Evolutionary conservation across 805 yeast species (phyloP), one percentile per base, ranked within the genome.

Genomic region (Suhomyces canberraensis): DNA sequence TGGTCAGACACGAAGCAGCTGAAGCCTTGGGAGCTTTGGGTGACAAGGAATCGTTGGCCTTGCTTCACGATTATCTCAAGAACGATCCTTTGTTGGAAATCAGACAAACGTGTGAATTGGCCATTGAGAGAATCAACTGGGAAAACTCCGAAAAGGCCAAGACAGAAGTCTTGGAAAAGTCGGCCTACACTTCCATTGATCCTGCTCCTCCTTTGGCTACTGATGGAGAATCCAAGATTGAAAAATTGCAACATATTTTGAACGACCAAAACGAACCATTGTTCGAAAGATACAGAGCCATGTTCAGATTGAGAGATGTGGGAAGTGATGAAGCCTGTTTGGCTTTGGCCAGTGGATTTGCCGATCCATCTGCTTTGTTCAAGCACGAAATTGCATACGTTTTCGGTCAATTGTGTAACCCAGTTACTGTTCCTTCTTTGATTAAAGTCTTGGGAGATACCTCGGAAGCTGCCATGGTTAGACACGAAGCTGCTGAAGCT

Each of bases 401-500:
- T 4, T 91, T 95, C 59, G 99, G 99, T 36, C 99, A 93, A 71
- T 73, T 93, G 58, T 85, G 95, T 60, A 88, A 86, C 63, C 96
- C 98, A 18, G 86, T 81, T 25, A 81, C 95, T 25, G 95, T 93
- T 24, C 96, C 97, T 26, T 72, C 91, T 15, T 76, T 95, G 45
- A 75, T 88, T 40, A 81, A 86, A 64, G 88, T 93, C 3, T 75
- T 95, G 51, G 79, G 79, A 50, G 78, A 86, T 60, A 76, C 73
- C 41, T 56, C 64, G 11, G 96, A 93, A 69, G 98, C 95, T 36
- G 95, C 95, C 46, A 93, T 93, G 99, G 98, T 95, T 22, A 84
- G 99, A 68, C 99, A 93, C 60, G 99, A 93, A 69, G 98, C 98
- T 40, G 98, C 98, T 17, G 99, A 93, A 68, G 98, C 98, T 17